A percentile compares a stretch with the other conserved stretches of the same genome.
Evolutionary conservation across 2,329 filamentous ascomycete genomes (phyloP).

Genomic region (Trichophyton simii): DNA sequence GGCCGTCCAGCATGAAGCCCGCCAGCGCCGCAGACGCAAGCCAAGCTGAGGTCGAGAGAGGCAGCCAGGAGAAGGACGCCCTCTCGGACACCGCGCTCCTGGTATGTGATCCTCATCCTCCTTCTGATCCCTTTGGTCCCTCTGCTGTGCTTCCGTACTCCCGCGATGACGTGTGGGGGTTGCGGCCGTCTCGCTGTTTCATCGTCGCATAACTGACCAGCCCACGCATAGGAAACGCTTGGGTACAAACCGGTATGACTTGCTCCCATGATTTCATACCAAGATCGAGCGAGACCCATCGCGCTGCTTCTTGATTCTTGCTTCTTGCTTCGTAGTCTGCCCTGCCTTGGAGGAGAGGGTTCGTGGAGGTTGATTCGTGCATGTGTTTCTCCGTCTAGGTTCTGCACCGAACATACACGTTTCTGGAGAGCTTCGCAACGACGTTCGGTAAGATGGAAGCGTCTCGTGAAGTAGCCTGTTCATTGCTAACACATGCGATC

Average conservation of each 20-base stretch:
- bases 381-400: slow-evolving; percentile 27
- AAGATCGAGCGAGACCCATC: not conserved
- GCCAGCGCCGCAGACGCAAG: not conserved
- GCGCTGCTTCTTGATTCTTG: not conserved
- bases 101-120: slow-evolving; percentile 18
- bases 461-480: no score
- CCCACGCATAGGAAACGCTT: slow-evolving; percentile 32
- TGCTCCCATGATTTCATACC: not conserved
- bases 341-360: not conserved
- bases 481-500: not conserved
- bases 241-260: slow-evolving; percentile 43
- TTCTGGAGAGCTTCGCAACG: slow-evolving; percentile 48
- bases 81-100: slow-evolving; percentile 24
- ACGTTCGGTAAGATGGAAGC: slow-evolving; percentile 38
- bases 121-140: not conserved
- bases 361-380: not conserved
- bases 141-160: not conserved
- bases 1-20: not conserved
- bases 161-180: not conserved
- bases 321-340: not conserved
- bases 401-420: slow-evolving; percentile 44
- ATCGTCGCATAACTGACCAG: slow-evolving; percentile 11
- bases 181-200: not conserved
- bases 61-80: slow-evolving; percentile 4
- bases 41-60: slow-evolving; percentile 4